Conservation (phyloP, 1,139 yeast species). For the Kazachstania sp. region DNA sequence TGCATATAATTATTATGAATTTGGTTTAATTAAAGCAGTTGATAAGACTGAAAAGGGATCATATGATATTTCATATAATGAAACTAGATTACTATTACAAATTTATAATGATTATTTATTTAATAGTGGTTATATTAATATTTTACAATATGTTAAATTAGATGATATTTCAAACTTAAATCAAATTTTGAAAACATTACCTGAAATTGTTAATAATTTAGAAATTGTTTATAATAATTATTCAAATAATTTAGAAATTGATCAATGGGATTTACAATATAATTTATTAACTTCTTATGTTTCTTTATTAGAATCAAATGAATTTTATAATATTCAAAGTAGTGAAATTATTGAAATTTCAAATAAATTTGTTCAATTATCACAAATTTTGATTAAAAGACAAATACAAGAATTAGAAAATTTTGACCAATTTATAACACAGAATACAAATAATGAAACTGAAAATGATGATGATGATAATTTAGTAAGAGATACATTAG, state of each 20-base stretch:
- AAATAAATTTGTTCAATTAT: constrained; percentile 11
- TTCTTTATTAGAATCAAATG: constrained; percentile 20
- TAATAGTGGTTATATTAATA: constrained; percentile 26
- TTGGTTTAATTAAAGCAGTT: constrained; percentile 15
- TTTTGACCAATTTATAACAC: background rate
- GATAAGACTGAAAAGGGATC: constrained; percentile 13
- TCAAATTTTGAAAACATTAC: constrained; percentile 13
- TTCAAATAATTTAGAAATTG: constrained; percentile 4
- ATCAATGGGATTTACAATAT: constrained; percentile 29
- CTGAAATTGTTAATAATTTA: constrained; percentile 19
- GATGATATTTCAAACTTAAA: constrained; percentile 17
- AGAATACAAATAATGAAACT: background rate
- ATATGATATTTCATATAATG: constrained; percentile 27
- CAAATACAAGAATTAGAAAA: constrained; percentile 17
- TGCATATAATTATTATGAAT: constrained; percentile 24
- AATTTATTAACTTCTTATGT: constrained; percentile 26
- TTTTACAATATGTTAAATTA: constrained; percentile 23
- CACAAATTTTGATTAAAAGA: constrained; percentile 10
- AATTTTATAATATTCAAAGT: constrained; percentile 9
- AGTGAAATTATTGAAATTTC: constrained; percentile 12
- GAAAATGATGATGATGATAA: constrained; percentile 1
- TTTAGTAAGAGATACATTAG: constrained; percentile 5
- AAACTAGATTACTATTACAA: constrained; percentile 25
- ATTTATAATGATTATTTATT: constrained; percentile 26
- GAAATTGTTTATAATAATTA: constrained; percentile 17